Evolutionary conservation across 164 flowering plant species (phyloP), one percentile per base, ranked within the genome.

Genomic region (Saururus chinensis): DNA sequence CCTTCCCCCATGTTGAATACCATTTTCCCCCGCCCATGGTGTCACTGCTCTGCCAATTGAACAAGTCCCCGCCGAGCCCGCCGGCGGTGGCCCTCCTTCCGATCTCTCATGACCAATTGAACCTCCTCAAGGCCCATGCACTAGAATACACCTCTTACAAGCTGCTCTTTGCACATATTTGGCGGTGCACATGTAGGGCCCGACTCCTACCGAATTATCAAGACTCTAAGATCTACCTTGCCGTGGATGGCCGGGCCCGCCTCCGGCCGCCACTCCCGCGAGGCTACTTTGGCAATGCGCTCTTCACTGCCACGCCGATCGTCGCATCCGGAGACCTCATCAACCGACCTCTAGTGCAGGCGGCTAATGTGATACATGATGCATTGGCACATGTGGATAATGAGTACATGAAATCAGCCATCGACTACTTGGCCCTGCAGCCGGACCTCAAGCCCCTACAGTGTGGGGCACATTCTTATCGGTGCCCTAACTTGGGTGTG

Each of bases 1-100:
- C 54, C 2, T 87, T 87, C 75, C 62, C 67, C 35, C 95, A 87
- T 69, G 25, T 83, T 0, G 95, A 83, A 57, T 87, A 82, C 75
- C 84, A 81, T 14, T 78, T 84, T 3, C 73, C 88, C 14, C 86
- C 87, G 0, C 12, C 83, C 12, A 71, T 74, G 49, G 37, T 24
- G 42, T n/a, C 68, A n/a, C n/a, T n/a, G 17, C 40, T 51, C 7
- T n/a, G 69, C 55, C 61, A 23, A 53, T 4, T 53, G 55, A n/a
- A n/a, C n/a, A n/a, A n/a, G n/a, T n/a, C n/a, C n/a, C n/a, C n/a
- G n/a, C n/a, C n/a, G n/a, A n/a, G n/a, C n/a, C n/a, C n/a, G n/a
- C 49, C 75, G 0, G 10, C 71, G 0, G 79, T 74, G 23, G 71
- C 79, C 53, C 74, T 84, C 0, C 75, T 80, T 64, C 79, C 71